These are phyloP conservation scores for Malassezia nana DNA, from an alignment of 1,284 basidiomycete genomes.

Conservation along the genomic window DNA sequence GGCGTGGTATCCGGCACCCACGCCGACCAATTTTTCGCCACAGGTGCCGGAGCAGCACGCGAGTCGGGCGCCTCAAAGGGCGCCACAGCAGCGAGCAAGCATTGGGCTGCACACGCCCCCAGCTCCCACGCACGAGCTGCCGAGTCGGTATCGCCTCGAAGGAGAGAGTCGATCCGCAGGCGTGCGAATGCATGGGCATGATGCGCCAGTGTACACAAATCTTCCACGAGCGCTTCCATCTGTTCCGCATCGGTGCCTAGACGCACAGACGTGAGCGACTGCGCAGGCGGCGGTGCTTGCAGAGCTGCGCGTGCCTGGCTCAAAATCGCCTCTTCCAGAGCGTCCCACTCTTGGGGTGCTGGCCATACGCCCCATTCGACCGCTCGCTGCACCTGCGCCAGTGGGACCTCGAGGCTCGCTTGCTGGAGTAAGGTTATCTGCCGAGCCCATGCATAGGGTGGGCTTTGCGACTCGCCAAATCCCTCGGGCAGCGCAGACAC, in stretches of 20 bases:
- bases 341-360: not conserved
- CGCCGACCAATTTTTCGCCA: not conserved
- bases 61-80: constrained; percentile 4
- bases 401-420: not conserved
- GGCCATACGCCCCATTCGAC: constrained; percentile 1
- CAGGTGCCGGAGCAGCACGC: not conserved
- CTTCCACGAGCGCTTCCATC: not conserved
- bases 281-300: constrained; percentile 5
- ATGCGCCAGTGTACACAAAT: constrained; percentile 9
- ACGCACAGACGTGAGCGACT: constrained; percentile 16
- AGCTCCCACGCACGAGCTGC: constrained; percentile 5
- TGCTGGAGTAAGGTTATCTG: not conserved
- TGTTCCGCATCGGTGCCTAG: not conserved
- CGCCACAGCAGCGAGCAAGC: constrained; percentile 8
- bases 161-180: not conserved
- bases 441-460: constrained; percentile 10
- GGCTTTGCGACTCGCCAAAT: constrained; percentile 14
- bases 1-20: not conserved
- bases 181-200: constrained; percentile 12
- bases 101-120: not conserved
- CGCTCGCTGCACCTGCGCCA: constrained; percentile 7
- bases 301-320: not conserved
- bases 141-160: not conserved
- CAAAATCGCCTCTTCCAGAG: not conserved
- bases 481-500: not conserved